Percentiles rank a stretch among this genome's conserved stretches.
phyloP scores from a whole-genome alignment of 495 filamentous ascomycete species.

The Neurospora sp. region DNA sequence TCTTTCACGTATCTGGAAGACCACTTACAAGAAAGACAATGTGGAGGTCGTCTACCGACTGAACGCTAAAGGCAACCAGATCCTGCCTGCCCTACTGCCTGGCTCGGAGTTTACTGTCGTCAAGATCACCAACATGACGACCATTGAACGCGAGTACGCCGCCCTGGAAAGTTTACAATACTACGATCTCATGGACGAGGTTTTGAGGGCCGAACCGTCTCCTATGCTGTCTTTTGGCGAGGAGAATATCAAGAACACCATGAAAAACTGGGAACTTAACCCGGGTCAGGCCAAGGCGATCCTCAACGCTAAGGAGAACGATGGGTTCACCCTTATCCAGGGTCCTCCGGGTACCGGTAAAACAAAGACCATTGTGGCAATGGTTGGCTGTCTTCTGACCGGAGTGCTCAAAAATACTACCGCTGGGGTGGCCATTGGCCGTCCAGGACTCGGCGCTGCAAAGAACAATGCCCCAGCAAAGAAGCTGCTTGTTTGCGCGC shows the following conservation, averaged over 20 bases:
- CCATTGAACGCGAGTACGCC: conserved; percentile 90
- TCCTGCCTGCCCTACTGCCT: conserved; percentile 39
- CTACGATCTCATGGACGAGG: conserved; percentile 89
- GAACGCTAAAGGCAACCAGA: conserved; percentile 45
- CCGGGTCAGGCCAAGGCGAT: conserved; percentile 86
- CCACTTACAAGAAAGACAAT: conserved; percentile 65
- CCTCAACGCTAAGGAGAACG: conserved; percentile 82
- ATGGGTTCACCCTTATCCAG: conserved; percentile 92
- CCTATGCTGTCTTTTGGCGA: conserved; percentile 71
- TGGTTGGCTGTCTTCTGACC: conserved; percentile 79
- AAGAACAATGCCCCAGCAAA: conserved; percentile 37
- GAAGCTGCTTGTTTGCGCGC: conserved; percentile 90
- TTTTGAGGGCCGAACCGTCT: conserved; percentile 79
- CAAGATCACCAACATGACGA: conserved; percentile 78
- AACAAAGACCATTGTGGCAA: conserved; percentile 95
- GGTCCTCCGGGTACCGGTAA: conserved; percentile 95
- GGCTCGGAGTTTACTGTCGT: conserved; percentile 59
- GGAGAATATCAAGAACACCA: conserved; percentile 53
- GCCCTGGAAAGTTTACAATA: conserved; percentile 83
- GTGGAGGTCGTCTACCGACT: conserved; percentile 79
- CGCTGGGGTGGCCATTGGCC: conserved; percentile 34
- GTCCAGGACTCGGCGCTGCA: conserved; percentile 32
- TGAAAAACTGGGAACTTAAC: conserved; percentile 74
- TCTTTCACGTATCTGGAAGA: conserved; percentile 70
- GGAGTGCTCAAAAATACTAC: conserved; percentile 40